Conservation (phyloP, 164 flowering plant species). For the Tetracentron sinense region DNA sequence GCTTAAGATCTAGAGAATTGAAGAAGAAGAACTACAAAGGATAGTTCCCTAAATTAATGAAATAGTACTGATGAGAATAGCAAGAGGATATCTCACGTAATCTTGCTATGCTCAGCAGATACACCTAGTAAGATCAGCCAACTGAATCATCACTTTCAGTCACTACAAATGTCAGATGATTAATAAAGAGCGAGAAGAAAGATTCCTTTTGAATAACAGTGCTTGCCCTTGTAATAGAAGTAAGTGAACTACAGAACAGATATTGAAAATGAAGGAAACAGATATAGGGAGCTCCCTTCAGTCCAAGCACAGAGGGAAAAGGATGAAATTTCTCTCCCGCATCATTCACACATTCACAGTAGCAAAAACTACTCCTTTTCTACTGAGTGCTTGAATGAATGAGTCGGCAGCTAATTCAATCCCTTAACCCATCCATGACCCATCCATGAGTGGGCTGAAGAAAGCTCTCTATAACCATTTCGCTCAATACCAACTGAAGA, state of each 20-base stretch:
- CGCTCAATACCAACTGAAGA: constrained; percentile 5
- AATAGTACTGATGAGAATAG: no score
- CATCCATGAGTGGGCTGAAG: constrained; percentile 89
- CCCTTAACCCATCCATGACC: constrained; percentile 57
- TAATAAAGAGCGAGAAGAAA: not conserved
- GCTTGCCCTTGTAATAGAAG: not conserved
- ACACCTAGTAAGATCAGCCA: no score
- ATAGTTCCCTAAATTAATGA: no score
- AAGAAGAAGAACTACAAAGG: no score
- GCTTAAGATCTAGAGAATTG: no score
- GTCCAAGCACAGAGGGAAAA: constrained; percentile 53
- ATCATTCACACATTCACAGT: constrained; percentile 86
- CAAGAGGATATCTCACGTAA: no score
- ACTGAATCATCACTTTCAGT: no score
- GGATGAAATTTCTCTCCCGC: constrained; percentile 78
- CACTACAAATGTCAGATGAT: no score
- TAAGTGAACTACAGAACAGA: not conserved
- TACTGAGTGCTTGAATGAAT: constrained; percentile 75
- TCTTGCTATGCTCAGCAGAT: no score
- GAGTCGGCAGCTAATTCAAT: constrained; percentile 90
- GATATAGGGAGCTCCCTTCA: constrained; percentile 64
- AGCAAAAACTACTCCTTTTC: constrained; percentile 28
- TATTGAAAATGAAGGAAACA: constrained; percentile 10
- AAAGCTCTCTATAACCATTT: constrained; percentile 59
- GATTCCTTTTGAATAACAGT: not conserved